Evolutionary conservation across 768 basidiomycete genomes (phyloP).

Genomic region (Trametes meyenii): DNA sequence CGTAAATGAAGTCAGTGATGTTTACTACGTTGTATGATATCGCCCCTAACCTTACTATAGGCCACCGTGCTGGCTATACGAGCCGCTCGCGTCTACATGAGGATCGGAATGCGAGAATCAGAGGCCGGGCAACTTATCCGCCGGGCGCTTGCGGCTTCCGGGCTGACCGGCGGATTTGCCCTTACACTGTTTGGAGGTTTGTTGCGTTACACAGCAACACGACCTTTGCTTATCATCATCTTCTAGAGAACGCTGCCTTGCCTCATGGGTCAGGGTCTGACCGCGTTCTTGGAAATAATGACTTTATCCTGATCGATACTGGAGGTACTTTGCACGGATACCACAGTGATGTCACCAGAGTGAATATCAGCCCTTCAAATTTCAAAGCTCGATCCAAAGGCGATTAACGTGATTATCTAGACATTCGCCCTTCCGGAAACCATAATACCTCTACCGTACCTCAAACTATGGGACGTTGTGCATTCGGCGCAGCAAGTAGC

Average conservation of each 20-base stretch:
- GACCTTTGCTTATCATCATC: neutral
- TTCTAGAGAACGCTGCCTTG: conserved; percentile 78
- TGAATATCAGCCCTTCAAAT: conserved; percentile 36
- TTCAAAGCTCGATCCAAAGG: neutral
- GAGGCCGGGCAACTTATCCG: conserved; percentile 61
- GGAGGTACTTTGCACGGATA: conserved; percentile 76
- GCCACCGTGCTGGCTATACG: conserved; percentile 79
- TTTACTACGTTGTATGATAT: neutral
- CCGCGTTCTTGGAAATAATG: conserved; percentile 52
- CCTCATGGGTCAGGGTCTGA: conserved; percentile 85
- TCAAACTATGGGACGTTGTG: conserved; percentile 67
- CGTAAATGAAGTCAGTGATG: conserved; percentile 67
- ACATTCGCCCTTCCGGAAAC: conserved; percentile 69
- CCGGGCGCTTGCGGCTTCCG: conserved; percentile 56
- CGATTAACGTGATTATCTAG: conserved; percentile 31
- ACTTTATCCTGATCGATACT: conserved; percentile 77
- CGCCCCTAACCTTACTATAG: conserved; percentile 41
- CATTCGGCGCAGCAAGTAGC: conserved; percentile 64
- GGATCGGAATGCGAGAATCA: conserved; percentile 78
- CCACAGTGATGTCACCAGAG: conserved; percentile 76
- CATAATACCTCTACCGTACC: conserved; percentile 40
- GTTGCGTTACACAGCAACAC: conserved; percentile 17
- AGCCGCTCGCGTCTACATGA: conserved; percentile 58
- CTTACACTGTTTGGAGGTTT: conserved; percentile 80
- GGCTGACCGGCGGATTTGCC: conserved; percentile 59